A percentile compares a stretch with the other conserved stretches of the same genome.
Conservation (phyloP, 148 eudicot genomes). For the Selenicereus undatus region DNA sequence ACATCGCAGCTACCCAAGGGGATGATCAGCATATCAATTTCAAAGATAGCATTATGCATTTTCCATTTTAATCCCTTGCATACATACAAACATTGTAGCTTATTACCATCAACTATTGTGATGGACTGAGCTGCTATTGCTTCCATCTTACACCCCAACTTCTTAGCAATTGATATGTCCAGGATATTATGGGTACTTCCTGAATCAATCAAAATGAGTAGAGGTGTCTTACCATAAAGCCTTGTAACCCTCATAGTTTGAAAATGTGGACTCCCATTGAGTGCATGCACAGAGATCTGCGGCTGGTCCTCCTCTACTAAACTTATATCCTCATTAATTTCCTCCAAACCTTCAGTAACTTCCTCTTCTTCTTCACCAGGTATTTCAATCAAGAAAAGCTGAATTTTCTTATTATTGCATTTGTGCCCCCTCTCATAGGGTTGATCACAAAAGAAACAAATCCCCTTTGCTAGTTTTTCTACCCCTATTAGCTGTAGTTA, state of each 20-base stretch:
- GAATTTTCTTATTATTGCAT: background rate
- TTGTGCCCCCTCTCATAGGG: too few relatives aligned
- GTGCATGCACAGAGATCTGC: background rate
- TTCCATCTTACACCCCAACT: background rate
- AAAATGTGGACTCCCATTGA: background rate
- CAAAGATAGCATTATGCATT: background rate
- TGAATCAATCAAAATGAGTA: background rate
- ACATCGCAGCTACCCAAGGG: background rate
- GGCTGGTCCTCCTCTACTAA: background rate
- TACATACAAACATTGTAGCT: too few relatives aligned
- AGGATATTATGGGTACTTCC: background rate
- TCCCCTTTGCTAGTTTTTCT: background rate
- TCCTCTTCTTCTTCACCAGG: background rate
- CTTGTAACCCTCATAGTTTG: background rate
- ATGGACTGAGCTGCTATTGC: background rate
- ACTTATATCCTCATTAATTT: too few relatives aligned
- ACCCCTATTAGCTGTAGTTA: too few relatives aligned
- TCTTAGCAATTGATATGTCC: background rate
- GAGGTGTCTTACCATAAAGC: background rate
- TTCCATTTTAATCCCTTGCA: background rate
- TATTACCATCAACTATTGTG: background rate
- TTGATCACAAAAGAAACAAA: too few relatives aligned
- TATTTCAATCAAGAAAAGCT: background rate
- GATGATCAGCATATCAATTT: background rate
- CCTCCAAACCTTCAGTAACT: accelerated